Base-by-base conservation (phyloP, 2,329 filamentous ascomycete species). In the Didymella arachidicola region DNA sequence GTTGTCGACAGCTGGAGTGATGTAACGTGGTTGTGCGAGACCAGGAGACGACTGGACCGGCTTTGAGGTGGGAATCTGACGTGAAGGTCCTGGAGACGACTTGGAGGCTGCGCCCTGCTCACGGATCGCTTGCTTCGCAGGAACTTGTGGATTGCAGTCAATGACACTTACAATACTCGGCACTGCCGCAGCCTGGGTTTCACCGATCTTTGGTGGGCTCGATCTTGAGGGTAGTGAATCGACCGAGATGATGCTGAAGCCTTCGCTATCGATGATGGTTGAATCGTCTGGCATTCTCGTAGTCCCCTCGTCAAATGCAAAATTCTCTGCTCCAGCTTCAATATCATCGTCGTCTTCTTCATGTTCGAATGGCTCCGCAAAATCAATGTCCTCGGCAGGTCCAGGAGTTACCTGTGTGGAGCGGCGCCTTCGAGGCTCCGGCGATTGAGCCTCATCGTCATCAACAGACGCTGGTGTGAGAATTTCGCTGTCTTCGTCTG, bases 201-300 rank as follows among this genome's bases (percentile, higher is more conserved):
- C 53, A 18, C 60, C 52, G 26, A 52, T 52, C 47, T 68, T 64
- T 12, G 61, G 58, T 12, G 74, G 72, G 44, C 70, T 74, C n/a
- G 65, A 69, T 11, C 62, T 70, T 41, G 73, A 77, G 29, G 77
- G 77, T 30, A 83, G 63, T 1, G 80, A 81, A 34, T 82, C 79
- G 11, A 82, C 71, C 2, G 80, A 82, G 1, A 83, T 75, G 77
- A 83, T 82, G 57, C 79, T 83, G 66, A 83, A 83, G 52, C 79
- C 80, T 62, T 83, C 81, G 59, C 80, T 81, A 42, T 80, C 74
- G 7, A 79, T 68, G n/a, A 82, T 72, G 0, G 80, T 82, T 10
- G 77, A 75, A 38, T 83, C 80, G 22, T 80, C 80, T 4, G 67
- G 71, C 68, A 72, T 71, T 14, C 72, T 66, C 3, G 71, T 75